phyloP scores from a whole-genome alignment of 768 basidiomycete species.

The Suillus hirtellus region DNA sequence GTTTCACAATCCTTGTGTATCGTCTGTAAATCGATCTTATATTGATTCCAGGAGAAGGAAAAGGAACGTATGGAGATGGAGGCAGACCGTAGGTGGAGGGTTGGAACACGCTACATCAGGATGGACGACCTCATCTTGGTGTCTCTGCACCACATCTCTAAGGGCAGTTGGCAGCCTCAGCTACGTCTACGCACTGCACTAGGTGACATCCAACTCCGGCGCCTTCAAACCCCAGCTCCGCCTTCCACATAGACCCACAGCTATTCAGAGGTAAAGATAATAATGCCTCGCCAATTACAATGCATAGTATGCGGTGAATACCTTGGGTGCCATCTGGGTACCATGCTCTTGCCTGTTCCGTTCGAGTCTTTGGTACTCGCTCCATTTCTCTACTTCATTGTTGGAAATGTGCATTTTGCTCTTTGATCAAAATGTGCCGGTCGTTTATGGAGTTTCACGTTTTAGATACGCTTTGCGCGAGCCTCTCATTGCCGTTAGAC shows the following conservation, averaged over 20 bases:
- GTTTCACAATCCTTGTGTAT: constrained; percentile 15
- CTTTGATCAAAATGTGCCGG: constrained; percentile 1
- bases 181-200: constrained; percentile 45
- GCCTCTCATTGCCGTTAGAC: not conserved
- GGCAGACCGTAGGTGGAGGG: constrained; percentile 58
- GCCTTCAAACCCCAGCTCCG: not conserved
- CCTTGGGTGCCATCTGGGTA: not conserved
- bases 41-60: constrained; percentile 45
- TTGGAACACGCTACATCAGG: constrained; percentile 57
- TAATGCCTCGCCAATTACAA: not conserved
- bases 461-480: not conserved
- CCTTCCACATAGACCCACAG: not conserved
- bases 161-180: constrained; percentile 83
- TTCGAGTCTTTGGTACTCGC: not conserved
- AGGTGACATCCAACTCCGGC: not conserved
- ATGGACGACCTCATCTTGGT: constrained; percentile 72
- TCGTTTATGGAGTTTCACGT: not conserved
- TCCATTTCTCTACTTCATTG: not conserved
- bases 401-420: not conserved
- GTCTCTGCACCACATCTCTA: constrained; percentile 79
- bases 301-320: not conserved
- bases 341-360: not conserved
- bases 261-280: not conserved
- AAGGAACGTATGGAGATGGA: constrained; percentile 61
- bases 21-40: constrained; percentile 9